These are phyloP conservation scores for Vaccinium vitisidaea DNA, from an alignment of 148 eudicot species.

Conservation along the genomic window DNA sequence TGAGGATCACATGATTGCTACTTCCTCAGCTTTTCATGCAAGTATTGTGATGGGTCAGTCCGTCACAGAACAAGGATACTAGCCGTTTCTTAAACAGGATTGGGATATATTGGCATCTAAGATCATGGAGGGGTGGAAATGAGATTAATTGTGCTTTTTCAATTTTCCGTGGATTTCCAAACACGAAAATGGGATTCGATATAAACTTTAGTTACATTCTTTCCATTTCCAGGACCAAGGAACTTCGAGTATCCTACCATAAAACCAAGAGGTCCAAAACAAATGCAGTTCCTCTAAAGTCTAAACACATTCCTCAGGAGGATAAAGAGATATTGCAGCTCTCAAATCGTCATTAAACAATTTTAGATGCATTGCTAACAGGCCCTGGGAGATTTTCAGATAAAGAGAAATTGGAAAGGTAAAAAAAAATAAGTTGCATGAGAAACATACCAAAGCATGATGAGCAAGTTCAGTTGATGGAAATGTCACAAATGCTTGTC, in stretches of 20 bases:
- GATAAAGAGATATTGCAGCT: conserved; percentile 3
- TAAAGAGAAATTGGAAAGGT: neutral
- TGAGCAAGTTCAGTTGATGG: conserved; percentile 84
- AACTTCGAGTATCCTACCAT: neutral
- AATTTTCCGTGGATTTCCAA: neutral
- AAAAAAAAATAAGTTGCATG: neutral
- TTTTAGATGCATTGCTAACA: neutral
- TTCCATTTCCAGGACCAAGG: neutral
- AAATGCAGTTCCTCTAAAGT: neutral
- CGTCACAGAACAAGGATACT: neutral
- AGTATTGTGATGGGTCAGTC: neutral
- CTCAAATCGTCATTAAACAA: neutral
- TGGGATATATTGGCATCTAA: neutral
- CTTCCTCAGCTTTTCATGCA: neutral
- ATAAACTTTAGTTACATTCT: neutral
- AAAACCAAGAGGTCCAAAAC: neutral
- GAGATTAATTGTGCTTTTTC: neutral
- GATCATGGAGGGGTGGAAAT: neutral
- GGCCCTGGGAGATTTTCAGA: neutral
- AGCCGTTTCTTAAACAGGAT: neutral
- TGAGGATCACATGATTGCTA: neutral
- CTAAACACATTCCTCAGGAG: neutral
- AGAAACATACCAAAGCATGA: conserved; percentile 65
- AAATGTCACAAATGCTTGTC: conserved; percentile 94
- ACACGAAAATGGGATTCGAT: neutral